A percentile compares a stretch with the other conserved stretches of the same genome.
phyloP scores from a whole-genome alignment of 1,284 basidiomycete species.

The Xanthoconium separans region DNA sequence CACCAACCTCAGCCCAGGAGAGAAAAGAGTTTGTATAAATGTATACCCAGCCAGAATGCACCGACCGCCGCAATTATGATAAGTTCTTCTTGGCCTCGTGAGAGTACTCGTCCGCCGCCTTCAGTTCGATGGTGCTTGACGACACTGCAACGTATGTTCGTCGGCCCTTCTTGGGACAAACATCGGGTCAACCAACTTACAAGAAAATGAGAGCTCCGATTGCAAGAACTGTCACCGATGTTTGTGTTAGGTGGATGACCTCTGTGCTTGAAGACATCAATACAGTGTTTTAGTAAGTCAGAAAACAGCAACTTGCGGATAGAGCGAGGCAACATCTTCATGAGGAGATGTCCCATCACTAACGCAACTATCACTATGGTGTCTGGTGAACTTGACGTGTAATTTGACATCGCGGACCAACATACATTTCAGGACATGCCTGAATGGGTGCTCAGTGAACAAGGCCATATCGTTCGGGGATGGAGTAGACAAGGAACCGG shows the following conservation, averaged over 20 bases:
- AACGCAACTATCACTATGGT: constrained; percentile 26
- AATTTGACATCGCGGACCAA: neutral
- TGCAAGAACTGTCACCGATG: constrained; percentile 65
- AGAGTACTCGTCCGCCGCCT: constrained; percentile 45
- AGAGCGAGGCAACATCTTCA: constrained; percentile 39
- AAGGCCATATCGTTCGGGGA: constrained; percentile 27
- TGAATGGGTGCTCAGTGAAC: constrained; percentile 34
- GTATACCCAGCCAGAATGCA: constrained; percentile 70
- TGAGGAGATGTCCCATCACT: constrained; percentile 33
- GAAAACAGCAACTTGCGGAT: constrained; percentile 38
- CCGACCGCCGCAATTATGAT: constrained; percentile 67
- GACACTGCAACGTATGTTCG: constrained; percentile 32
- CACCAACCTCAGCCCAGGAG: constrained; percentile 6
- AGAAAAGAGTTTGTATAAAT: neutral
- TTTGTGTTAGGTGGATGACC: constrained; percentile 67
- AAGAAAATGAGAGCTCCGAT: constrained; percentile 60
- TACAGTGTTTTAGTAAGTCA: constrained; percentile 2
- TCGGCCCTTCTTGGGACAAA: neutral
- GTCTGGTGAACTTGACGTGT: constrained; percentile 12
- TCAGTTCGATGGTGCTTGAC: constrained; percentile 62
- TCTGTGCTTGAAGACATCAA: constrained; percentile 39
- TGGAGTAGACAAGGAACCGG: constrained; percentile 14
- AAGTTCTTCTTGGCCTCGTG: constrained; percentile 68
- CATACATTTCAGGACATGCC: constrained; percentile 32
- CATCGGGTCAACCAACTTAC: constrained; percentile 40